Percentiles rank a stretch among this genome's conserved stretches.
phyloP scores from a whole-genome alignment of 2,329 filamentous ascomycete species.

The Diaporthe helianthi region DNA sequence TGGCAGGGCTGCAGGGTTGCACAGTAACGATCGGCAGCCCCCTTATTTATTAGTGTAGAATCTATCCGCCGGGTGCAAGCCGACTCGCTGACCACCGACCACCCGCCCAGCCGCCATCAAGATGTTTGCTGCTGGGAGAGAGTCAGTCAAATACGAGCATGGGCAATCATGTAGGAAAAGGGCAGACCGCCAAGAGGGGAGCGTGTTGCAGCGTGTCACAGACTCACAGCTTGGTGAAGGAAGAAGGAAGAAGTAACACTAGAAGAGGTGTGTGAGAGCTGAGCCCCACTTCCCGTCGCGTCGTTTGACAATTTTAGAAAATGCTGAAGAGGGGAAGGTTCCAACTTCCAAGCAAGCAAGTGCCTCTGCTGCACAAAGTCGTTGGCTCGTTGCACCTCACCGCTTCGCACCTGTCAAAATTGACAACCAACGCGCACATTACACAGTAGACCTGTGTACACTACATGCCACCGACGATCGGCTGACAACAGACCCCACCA shows the following conservation, averaged over 20 bases:
- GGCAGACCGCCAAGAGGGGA: neutral
- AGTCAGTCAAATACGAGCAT: neutral
- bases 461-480: slow-evolving; percentile 2
- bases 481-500: neutral
- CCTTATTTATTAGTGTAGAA: no score
- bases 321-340: slow-evolving; percentile 13
- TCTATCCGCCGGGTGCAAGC: neutral
- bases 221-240: neutral
- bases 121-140: neutral
- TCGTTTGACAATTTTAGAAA: slow-evolving; percentile 1
- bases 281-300: slow-evolving; percentile 3
- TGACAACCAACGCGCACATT: neutral
- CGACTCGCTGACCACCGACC: neutral
- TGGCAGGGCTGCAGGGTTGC: neutral
- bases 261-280: neutral
- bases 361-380: no score
- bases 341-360: no score
- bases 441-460: neutral
- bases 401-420: neutral
- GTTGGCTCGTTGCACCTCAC: no score
- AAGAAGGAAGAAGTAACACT: neutral
- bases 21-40: slow-evolving; percentile 18
- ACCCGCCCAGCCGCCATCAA: neutral
- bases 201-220: neutral
- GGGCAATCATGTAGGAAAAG: neutral